phyloP scores from a whole-genome alignment of 179 eudicot genomes.

The Actinidia polygama region DNA sequence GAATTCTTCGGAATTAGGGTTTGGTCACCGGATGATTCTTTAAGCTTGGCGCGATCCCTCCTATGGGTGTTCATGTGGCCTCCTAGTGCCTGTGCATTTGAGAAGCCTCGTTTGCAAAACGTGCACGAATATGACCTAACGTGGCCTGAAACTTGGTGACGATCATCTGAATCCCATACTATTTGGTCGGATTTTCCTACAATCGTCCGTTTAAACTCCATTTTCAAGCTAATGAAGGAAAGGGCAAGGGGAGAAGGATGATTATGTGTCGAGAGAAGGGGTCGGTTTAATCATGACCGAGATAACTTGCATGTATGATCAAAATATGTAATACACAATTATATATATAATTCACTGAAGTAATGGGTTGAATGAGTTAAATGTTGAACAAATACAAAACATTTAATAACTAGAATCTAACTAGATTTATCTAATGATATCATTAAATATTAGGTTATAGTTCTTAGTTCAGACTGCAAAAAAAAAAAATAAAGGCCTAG shows the following conservation, averaged over 20 bases:
- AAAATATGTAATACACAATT: not conserved
- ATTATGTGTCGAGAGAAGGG: not conserved
- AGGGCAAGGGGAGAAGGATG: not conserved
- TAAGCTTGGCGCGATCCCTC: slow-evolving; percentile 40
- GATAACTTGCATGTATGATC: not conserved
- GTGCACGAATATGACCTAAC: slow-evolving; percentile 28
- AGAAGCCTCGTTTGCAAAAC: slow-evolving; percentile 41
- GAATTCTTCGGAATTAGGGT: not conserved
- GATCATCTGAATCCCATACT: slow-evolving; percentile 5
- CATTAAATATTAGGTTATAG: too few species aligned
- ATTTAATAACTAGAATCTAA: too few species aligned
- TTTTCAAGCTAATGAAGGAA: not conserved
- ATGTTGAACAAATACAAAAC: too few species aligned
- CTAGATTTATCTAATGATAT: too few species aligned
- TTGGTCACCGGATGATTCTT: slow-evolving; percentile 15
- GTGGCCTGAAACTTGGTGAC: slow-evolving; percentile 13
- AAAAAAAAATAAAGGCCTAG: too few species aligned
- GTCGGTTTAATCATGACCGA: not conserved
- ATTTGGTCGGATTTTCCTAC: not conserved
- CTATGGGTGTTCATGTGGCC: slow-evolving; percentile 42
- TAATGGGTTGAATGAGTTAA: too few species aligned
- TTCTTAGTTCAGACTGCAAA: too few species aligned
- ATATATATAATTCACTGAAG: too few species aligned
- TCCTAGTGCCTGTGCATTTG: slow-evolving; percentile 46
- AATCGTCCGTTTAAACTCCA: slow-evolving; percentile 20